These are phyloP conservation scores for Keithomyces neogunnii DNA, from an alignment of 2,329 filamentous ascomycete species.

Conservation along the genomic window DNA sequence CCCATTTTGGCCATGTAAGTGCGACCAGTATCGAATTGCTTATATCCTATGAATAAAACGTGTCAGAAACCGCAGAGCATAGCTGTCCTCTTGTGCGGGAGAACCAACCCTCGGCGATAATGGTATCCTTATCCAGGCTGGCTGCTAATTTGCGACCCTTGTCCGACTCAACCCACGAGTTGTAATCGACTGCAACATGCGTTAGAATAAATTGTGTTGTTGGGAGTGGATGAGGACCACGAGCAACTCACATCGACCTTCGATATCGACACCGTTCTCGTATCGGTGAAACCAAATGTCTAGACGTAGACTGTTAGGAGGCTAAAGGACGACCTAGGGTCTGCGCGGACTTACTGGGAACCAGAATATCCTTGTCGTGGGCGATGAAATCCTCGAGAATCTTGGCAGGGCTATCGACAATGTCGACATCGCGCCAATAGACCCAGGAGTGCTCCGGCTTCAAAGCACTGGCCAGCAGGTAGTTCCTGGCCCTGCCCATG, in stretches of 20 bases:
- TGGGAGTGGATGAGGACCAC: neutral
- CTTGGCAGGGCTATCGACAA: slow-evolving; percentile 76
- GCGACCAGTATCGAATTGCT: slow-evolving; percentile 83
- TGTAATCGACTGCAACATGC: slow-evolving; percentile 73
- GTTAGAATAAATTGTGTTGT: neutral
- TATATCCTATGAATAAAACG: slow-evolving; percentile 58
- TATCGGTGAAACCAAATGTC: slow-evolving; percentile 98
- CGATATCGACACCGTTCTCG: slow-evolving; percentile 71
- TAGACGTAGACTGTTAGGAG: slow-evolving; percentile 29
- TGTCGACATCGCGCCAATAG: slow-evolving; percentile 97
- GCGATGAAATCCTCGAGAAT: slow-evolving; percentile 94
- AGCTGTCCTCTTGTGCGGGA: neutral
- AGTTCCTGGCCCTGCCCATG: slow-evolving; percentile 87
- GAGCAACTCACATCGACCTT: slow-evolving; percentile 75
- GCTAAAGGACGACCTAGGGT: neutral
- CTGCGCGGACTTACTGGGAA: slow-evolving; percentile 68
- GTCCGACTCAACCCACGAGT: slow-evolving; percentile 94
- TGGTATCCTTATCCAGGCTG: slow-evolving; percentile 66
- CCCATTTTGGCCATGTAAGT: slow-evolving; percentile 87
- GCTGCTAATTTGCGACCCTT: slow-evolving; percentile 69
- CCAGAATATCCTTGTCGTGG: slow-evolving; percentile 85
- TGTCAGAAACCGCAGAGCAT: slow-evolving; percentile 10
- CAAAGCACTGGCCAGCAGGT: slow-evolving; percentile 72
- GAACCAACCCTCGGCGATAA: slow-evolving; percentile 76
- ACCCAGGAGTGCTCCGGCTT: slow-evolving; percentile 97